phyloP scores from a whole-genome alignment of 345 rosid species.

The Pugionium cornutum region DNA sequence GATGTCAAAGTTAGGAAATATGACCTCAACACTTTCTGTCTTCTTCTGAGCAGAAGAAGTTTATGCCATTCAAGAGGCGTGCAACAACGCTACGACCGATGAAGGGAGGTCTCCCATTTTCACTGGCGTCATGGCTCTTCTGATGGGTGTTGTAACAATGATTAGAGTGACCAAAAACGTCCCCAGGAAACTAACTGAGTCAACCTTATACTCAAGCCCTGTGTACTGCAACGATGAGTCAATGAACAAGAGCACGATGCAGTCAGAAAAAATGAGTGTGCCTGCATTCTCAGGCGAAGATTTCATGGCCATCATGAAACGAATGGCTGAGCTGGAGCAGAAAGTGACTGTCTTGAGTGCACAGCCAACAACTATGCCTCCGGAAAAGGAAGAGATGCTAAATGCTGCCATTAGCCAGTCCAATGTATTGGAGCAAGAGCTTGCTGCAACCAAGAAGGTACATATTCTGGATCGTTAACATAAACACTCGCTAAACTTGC shows the following conservation, averaged over 20 bases:
- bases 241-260: slow-evolving; percentile 41
- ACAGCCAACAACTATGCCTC: slow-evolving; percentile 60
- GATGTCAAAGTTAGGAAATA: neutral
- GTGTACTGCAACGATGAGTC: slow-evolving; percentile 45
- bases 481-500: neutral
- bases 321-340: slow-evolving; percentile 84
- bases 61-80: slow-evolving; percentile 39
- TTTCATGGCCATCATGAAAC: slow-evolving; percentile 60
- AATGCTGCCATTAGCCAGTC: slow-evolving; percentile 68
- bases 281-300: slow-evolving; percentile 53
- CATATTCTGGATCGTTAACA: neutral
- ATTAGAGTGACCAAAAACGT: slow-evolving; percentile 72
- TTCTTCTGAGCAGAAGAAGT: slow-evolving; percentile 45
- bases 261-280: slow-evolving; percentile 35
- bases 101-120: slow-evolving; percentile 57
- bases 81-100: slow-evolving; percentile 48
- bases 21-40: neutral
- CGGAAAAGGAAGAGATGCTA: slow-evolving; percentile 81
- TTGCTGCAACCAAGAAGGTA: slow-evolving; percentile 79
- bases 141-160: slow-evolving; percentile 80
- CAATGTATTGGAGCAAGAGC: slow-evolving; percentile 77
- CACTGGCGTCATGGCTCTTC: slow-evolving; percentile 80
- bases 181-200: slow-evolving; percentile 67
- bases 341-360: slow-evolving; percentile 52
- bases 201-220: slow-evolving; percentile 56